These are phyloP conservation scores for Penicillium arizonense DNA, from an alignment of 495 filamentous ascomycete genomes.

Conservation along the genomic window DNA sequence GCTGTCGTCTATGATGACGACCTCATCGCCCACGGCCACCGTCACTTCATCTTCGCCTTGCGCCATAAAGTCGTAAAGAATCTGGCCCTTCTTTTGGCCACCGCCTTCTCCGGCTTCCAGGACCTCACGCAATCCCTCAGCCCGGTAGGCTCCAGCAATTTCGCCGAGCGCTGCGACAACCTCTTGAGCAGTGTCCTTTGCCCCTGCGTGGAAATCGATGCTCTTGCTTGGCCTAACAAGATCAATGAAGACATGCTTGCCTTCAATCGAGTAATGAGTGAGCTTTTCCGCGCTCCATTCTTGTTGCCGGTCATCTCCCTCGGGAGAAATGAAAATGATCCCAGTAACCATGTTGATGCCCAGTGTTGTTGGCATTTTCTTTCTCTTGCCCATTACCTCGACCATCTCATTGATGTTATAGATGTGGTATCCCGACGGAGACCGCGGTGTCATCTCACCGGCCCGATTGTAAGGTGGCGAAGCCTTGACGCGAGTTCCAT, in stretches of 20 bases:
- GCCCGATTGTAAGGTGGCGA: conserved; percentile 61
- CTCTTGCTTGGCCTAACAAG: conserved; percentile 88
- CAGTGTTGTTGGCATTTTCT: conserved; percentile 94
- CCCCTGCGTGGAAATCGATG: conserved; percentile 93
- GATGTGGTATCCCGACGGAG: conserved; percentile 79
- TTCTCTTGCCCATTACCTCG: conserved; percentile 88
- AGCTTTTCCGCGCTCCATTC: conserved; percentile 95
- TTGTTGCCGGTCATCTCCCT: conserved; percentile 80
- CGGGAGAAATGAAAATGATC: conserved; percentile 86
- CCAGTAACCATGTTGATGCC: conserved; percentile 86
- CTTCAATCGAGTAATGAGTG: conserved; percentile 93
- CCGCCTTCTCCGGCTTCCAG: conserved; percentile 71
- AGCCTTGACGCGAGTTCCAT: conserved; percentile 38
- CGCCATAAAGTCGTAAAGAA: conserved; percentile 94
- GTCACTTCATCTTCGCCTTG: conserved; percentile 97
- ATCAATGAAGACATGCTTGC: conserved; percentile 96
- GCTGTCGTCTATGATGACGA: conserved; percentile 82
- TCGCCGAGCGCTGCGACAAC: conserved; percentile 88
- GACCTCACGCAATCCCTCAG: conserved; percentile 83
- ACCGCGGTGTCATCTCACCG: conserved; percentile 45
- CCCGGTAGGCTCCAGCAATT: conserved; percentile 77
- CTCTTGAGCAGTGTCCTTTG: conserved; percentile 93
- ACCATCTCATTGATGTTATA: conserved; percentile 98
- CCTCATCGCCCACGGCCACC: conserved; percentile 85
- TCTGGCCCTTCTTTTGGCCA: conserved; percentile 72